Evolutionary conservation across 805 yeast species (phyloP), one percentile per base, ranked within the genome.

Genomic region (Candida peoriensis): DNA sequence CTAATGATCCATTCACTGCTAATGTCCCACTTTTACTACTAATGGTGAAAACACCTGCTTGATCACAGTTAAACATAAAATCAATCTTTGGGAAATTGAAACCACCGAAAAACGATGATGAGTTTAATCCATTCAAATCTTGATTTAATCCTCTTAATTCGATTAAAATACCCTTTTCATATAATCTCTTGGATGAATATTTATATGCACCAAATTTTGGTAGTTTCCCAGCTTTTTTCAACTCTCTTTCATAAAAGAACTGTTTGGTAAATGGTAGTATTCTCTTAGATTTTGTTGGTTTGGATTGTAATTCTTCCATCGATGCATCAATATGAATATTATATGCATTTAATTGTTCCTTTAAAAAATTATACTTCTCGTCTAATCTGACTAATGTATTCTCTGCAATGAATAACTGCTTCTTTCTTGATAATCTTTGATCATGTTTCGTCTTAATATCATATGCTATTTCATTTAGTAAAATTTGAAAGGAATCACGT

Each of bases 391-490:
- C 52, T 37, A 76, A 41, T 0, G 79, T 72, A 22, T 63, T 64
- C 16, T 60, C 55, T 6, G 76, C 66, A 15, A 63, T 53, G 15
- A 60, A 55, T 36, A 76, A 53, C 42, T 75, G 80, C 24, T 64
- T 61, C 34, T 57, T 53, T 17, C 78, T 61, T 25, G 66, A 58
- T n/a, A 65, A 42, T 28, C 79, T 61, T 15, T 73, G 69, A 42
- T 72, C 70, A 34, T 68, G 66, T 39, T 76, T 76, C 36, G 76
- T 70, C 41, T 58, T 61, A 43, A 93, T 86, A 43, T 90, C 97
- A 35, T 70, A 61, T 0, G 96, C 95, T 42, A 93, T 80, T 43
- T 84, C 86, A 50, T 88, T 87, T 39, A 93, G 60, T 11, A 93
- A 53, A 16, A 74, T 78, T 54, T 93, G 97, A 57, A 78, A 86